phyloP scores from a whole-genome alignment of 2,329 filamentous ascomycete species.

The Apiospora sp. region DNA sequence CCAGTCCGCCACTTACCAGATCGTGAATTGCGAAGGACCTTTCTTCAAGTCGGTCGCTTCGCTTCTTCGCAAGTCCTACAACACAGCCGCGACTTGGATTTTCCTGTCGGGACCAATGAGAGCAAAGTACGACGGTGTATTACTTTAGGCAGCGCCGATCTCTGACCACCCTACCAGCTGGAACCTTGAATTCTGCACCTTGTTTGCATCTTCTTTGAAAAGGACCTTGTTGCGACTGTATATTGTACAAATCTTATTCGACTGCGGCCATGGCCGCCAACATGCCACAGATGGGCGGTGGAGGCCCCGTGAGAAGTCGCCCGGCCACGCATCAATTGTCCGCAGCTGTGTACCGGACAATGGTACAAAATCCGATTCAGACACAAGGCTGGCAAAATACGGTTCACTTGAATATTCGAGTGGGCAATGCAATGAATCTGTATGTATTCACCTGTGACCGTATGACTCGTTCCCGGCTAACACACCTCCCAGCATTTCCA shows the following conservation, averaged over 20 bases:
- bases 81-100: constrained; percentile 7
- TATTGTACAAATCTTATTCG: constrained; percentile 26
- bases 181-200: not conserved
- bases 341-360: constrained; percentile 48
- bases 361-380: constrained; percentile 28
- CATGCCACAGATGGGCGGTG: constrained; percentile 63
- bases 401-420: constrained; percentile 42
- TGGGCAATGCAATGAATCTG: constrained; percentile 46
- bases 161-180: not conserved
- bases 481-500: constrained; percentile 54
- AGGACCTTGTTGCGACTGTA: constrained; percentile 31
- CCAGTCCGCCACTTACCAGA: not conserved
- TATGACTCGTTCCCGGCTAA: constrained; percentile 26
- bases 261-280: constrained; percentile 66
- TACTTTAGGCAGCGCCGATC: constrained; percentile 13
- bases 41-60: not conserved
- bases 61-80: constrained; percentile 17
- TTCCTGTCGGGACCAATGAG: constrained; percentile 8
- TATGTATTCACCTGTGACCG: constrained; percentile 34
- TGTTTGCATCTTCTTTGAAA: not conserved
- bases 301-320: constrained; percentile 53
- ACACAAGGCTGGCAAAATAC: constrained; percentile 44
- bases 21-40: not conserved
- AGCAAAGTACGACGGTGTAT: constrained; percentile 10
- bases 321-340: constrained; percentile 50